Percentiles rank a stretch among this genome's conserved stretches.
phyloP scores from a whole-genome alignment of 1,284 basidiomycete genomes.

The Fomitopsis betulina region DNA sequence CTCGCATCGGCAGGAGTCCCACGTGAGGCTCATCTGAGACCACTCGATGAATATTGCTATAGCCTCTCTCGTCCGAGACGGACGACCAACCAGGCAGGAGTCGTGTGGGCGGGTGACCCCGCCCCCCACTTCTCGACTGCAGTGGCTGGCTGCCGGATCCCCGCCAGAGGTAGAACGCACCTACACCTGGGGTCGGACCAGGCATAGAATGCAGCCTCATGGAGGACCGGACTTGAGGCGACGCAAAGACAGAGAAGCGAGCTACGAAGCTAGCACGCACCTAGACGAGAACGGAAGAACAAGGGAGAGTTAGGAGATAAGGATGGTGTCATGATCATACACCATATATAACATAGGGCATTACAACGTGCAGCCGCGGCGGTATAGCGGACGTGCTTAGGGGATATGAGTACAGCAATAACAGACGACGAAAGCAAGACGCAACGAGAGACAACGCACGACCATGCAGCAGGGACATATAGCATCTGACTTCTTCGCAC shows the following conservation, averaged over 20 bases:
- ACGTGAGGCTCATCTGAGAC: slow-evolving; percentile 51
- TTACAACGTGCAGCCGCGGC: neutral
- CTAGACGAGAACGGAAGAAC: neutral
- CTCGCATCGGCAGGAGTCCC: slow-evolving; percentile 71
- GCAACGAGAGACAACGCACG: slow-evolving; percentile 6
- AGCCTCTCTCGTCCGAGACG: slow-evolving; percentile 10
- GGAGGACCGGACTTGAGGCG: slow-evolving; percentile 8
- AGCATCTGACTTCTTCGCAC: neutral
- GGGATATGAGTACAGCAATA: slow-evolving; percentile 12
- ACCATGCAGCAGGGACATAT: neutral
- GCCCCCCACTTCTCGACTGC: slow-evolving; percentile 11
- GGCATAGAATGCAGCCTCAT: slow-evolving; percentile 1
- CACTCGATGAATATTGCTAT: slow-evolving; percentile 19
- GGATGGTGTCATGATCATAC: neutral
- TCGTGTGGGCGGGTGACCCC: slow-evolving; percentile 15
- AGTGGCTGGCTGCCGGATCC: slow-evolving; percentile 14
- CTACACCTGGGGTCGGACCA: slow-evolving; percentile 3
- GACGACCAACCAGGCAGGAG: slow-evolving; percentile 15
- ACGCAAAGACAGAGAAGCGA: neutral
- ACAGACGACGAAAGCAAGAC: slow-evolving; percentile 19
- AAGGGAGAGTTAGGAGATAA: neutral
- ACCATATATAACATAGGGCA: slow-evolving; percentile 1
- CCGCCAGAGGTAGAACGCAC: slow-evolving; percentile 6
- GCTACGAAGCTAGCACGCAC: neutral
- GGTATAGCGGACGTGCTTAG: neutral